Conservation (phyloP, 2,329 filamentous ascomycete species). For the Davidsoniella neocaledoniae region DNA sequence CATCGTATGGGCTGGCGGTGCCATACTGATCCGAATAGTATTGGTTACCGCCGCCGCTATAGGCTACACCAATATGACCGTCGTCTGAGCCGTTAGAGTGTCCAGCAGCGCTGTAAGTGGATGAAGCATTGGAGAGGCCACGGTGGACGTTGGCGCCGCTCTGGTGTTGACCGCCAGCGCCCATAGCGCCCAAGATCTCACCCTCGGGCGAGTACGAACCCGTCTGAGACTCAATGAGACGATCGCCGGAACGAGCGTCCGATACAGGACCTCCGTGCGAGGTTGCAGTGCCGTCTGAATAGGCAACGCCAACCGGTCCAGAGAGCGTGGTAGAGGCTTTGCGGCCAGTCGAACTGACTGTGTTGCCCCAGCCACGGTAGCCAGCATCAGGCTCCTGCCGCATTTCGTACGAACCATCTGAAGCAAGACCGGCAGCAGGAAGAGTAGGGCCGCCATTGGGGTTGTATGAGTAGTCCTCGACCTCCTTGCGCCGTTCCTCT, state of each 20-base stretch:
- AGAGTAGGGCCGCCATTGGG: constrained; percentile 89
- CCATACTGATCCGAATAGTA: constrained; percentile 25
- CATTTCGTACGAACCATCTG: constrained; percentile 52
- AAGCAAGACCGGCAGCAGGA: constrained; percentile 27
- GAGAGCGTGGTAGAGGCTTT: constrained; percentile 85
- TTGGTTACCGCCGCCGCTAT: constrained; percentile 29
- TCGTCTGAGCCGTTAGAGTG: constrained; percentile 53
- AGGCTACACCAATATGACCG: constrained; percentile 29
- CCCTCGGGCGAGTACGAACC: constrained; percentile 46
- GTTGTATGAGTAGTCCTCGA: constrained; percentile 94
- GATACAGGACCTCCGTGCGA: constrained; percentile 48
- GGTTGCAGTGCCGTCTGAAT: constrained; percentile 47
- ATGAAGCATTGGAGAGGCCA: constrained; percentile 88
- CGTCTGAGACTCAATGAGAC: constrained; percentile 32
- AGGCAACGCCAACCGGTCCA: constrained; percentile 46
- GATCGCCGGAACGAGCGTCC: constrained; percentile 54
- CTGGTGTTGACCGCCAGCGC: constrained; percentile 34
- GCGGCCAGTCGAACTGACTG: constrained; percentile 43
- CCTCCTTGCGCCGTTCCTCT: constrained; percentile 83
- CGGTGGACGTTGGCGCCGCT: constrained; percentile 53
- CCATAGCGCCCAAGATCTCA: constrained; percentile 71
- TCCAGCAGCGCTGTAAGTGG: constrained; percentile 72
- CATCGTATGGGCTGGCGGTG: constrained; percentile 10
- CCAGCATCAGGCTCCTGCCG: constrained; percentile 59
- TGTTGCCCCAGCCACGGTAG: constrained; percentile 87